These are phyloP conservation scores for Toxicodendron radicans DNA, from an alignment of 345 rosid genomes.

Conservation along the genomic window DNA sequence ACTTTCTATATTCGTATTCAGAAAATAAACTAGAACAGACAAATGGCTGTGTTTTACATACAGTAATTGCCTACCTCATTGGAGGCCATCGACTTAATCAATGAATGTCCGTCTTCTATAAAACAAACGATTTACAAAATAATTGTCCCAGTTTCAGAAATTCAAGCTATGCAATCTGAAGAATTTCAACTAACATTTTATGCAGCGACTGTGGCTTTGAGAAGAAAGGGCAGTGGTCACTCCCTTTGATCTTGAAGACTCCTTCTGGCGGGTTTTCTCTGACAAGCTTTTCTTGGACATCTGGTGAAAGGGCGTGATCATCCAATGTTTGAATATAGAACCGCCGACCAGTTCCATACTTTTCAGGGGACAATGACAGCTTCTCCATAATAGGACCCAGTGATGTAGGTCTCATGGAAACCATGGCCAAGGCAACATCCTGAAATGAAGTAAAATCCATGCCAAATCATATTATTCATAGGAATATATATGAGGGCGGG, in stretches of 20 bases:
- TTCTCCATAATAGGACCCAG: slow-evolving; percentile 93
- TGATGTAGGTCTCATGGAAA: slow-evolving; percentile 82
- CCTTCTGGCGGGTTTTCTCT: slow-evolving; percentile 90
- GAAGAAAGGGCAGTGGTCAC: slow-evolving; percentile 96
- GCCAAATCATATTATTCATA: not conserved
- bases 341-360: slow-evolving; percentile 68
- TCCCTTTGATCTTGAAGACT: slow-evolving; percentile 94
- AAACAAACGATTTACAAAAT: not conserved
- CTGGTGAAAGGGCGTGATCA: slow-evolving; percentile 88
- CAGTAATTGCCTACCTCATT: not conserved
- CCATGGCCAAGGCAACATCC: slow-evolving; percentile 98
- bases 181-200: slow-evolving; percentile 80
- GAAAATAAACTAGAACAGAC: not conserved
- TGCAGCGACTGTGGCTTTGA: slow-evolving; percentile 96
- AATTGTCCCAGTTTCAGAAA: not conserved
- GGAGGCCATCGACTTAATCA: not conserved
- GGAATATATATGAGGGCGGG: not conserved
- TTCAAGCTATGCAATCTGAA: slow-evolving; percentile 58
- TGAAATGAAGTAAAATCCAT: slow-evolving; percentile 29
- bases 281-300: slow-evolving; percentile 87
- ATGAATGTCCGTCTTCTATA: not conserved
- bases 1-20: slow-evolving; percentile 1
- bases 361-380: slow-evolving; percentile 59
- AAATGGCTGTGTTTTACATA: not conserved
- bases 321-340: slow-evolving; percentile 88